Conservation (phyloP, 2,329 filamentous ascomycete species). For the Alternaria sp. region DNA sequence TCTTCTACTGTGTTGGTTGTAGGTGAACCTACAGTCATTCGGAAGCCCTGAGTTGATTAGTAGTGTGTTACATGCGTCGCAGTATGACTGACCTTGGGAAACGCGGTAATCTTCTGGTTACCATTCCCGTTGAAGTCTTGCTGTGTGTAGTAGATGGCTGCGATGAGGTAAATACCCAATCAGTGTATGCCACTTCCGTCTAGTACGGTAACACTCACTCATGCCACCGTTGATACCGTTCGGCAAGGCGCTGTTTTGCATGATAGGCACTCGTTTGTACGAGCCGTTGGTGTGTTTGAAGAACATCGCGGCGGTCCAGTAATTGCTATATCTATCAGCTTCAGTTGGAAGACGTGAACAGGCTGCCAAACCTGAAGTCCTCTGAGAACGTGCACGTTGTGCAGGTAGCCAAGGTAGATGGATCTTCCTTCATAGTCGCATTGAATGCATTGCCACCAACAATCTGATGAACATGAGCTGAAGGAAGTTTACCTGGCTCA, state of each 20-base stretch:
- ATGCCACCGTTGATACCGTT: constrained; percentile 40
- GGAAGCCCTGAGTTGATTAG: constrained; percentile 30
- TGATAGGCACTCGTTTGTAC: constrained; percentile 34
- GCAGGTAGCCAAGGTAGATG: constrained; percentile 12
- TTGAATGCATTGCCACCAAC: constrained; percentile 33
- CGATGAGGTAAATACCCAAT: not conserved
- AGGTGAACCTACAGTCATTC: constrained; percentile 44
- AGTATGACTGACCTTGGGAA: constrained; percentile 30
- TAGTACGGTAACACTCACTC: constrained; percentile 10
- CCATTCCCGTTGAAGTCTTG: constrained; percentile 44
- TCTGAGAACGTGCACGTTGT: constrained; percentile 27
- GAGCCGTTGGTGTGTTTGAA: constrained; percentile 37
- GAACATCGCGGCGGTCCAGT: constrained; percentile 42
- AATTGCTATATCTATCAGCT: constrained; percentile 19
- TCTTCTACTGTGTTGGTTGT: constrained; percentile 20
- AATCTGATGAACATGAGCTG: constrained; percentile 30
- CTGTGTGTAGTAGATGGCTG: constrained; percentile 39
- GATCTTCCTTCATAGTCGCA: constrained; percentile 23
- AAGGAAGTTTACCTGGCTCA: constrained; percentile 25
- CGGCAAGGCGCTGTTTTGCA: constrained; percentile 18
- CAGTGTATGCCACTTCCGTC: not conserved
- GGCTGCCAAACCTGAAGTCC: constrained; percentile 18
- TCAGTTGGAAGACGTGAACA: not conserved
- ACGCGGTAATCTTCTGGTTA: constrained; percentile 30
- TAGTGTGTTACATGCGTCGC: no score